phyloP scores from a whole-genome alignment of 768 basidiomycete genomes.

The Tephrocybe rancida region DNA sequence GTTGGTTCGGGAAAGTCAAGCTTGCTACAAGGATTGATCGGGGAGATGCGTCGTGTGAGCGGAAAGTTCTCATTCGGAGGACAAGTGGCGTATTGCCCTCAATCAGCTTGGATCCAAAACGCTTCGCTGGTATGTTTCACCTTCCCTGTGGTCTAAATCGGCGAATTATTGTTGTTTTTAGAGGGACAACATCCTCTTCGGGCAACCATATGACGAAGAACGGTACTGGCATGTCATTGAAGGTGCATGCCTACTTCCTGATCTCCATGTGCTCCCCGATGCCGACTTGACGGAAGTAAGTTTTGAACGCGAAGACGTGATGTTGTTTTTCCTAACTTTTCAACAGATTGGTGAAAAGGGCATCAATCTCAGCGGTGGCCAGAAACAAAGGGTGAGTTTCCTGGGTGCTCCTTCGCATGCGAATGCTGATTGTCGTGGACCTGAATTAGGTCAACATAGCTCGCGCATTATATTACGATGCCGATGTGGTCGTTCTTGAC shows the following conservation, averaged over 20 bases:
- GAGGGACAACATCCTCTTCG: constrained; percentile 72
- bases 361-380: constrained; percentile 67
- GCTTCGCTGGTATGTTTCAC: constrained; percentile 50
- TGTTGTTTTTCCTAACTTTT: constrained; percentile 1
- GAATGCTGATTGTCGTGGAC: background rate
- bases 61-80: constrained; percentile 66
- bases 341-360: constrained; percentile 72
- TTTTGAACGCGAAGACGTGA: background rate
- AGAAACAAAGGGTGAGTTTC: constrained; percentile 56
- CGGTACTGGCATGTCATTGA: constrained; percentile 67
- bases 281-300: constrained; percentile 74
- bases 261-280: constrained; percentile 65
- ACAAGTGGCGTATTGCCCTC: constrained; percentile 67
- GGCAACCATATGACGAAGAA: constrained; percentile 62
- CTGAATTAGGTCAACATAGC: constrained; percentile 62
- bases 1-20: constrained; percentile 74
- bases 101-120: constrained; percentile 81
- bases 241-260: constrained; percentile 59
- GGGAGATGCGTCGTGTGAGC: constrained; percentile 62
- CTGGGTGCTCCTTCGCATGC: background rate
- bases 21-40: constrained; percentile 62
- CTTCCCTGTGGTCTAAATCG: background rate
- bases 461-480: constrained; percentile 65
- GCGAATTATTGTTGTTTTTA: constrained; percentile 21
- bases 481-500: constrained; percentile 63